Evolutionary conservation across 2,329 filamentous ascomycete genomes (phyloP).

Genomic region (Xylariaceae sp.): DNA sequence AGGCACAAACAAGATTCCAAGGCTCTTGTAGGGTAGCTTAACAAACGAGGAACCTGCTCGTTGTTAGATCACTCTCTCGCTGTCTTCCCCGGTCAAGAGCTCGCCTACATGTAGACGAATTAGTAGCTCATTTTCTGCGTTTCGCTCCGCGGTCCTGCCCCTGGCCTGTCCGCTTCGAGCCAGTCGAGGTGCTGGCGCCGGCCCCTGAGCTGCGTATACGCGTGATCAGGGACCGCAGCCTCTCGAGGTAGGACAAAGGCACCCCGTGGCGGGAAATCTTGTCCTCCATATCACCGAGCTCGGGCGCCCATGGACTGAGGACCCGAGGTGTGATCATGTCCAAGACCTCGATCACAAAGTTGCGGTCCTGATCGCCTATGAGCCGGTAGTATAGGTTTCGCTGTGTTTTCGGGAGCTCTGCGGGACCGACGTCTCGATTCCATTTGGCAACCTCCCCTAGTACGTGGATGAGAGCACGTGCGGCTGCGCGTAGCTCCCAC

Average conservation of each 20-base stretch:
- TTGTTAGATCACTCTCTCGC: neutral
- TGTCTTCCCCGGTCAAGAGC: neutral
- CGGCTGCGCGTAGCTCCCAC: slow-evolving; percentile 49
- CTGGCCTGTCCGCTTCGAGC: slow-evolving; percentile 30
- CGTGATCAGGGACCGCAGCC: slow-evolving; percentile 35
- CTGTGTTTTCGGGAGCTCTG: slow-evolving; percentile 33
- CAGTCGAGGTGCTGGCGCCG: slow-evolving; percentile 11
- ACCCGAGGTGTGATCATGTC: slow-evolving; percentile 23
- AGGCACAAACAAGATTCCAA: neutral
- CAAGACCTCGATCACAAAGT: slow-evolving; percentile 52
- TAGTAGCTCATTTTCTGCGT: slow-evolving; percentile 28
- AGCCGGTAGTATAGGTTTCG: slow-evolving; percentile 53
- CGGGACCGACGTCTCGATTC: slow-evolving; percentile 42
- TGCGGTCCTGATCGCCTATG: slow-evolving; percentile 46
- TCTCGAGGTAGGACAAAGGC: slow-evolving; percentile 34
- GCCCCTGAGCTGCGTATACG: slow-evolving; percentile 29
- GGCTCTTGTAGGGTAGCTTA: neutral
- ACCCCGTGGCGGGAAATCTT: slow-evolving; percentile 29
- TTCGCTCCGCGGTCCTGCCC: slow-evolving; percentile 28
- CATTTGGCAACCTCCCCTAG: slow-evolving; percentile 48
- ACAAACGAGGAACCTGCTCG: neutral
- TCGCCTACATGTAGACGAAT: neutral
- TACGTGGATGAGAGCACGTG: slow-evolving; percentile 51
- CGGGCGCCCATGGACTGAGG: slow-evolving; percentile 27
- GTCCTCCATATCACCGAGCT: slow-evolving; percentile 40